A percentile compares a stretch with the other conserved stretches of the same genome.
Conservation (phyloP, 352 stramenopile species). For the Phytophthora foliorum region DNA sequence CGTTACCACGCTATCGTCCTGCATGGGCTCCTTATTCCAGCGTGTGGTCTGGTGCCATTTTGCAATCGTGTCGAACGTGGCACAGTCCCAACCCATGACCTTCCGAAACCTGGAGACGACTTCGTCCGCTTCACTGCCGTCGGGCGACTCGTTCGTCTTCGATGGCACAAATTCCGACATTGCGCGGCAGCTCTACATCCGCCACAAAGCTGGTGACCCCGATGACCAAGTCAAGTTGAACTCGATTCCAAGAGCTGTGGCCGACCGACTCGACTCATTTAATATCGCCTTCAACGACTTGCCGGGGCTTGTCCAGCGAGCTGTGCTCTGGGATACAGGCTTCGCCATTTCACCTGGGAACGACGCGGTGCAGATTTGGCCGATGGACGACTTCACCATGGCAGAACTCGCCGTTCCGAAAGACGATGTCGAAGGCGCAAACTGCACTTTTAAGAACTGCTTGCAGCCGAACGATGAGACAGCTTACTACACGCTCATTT, state of each 20-base stretch:
- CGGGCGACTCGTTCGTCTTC: constrained; percentile 26
- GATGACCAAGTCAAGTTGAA: constrained; percentile 11
- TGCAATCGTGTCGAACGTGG: neutral
- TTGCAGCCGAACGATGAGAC: constrained; percentile 25
- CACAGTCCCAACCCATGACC: neutral
- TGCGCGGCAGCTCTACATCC: constrained; percentile 41
- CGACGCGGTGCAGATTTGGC: constrained; percentile 32
- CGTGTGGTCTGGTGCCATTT: neutral
- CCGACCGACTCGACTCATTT: constrained; percentile 17
- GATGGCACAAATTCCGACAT: constrained; percentile 47
- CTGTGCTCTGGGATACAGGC: constrained; percentile 49
- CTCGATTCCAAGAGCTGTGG: constrained; percentile 17
- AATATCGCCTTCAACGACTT: constrained; percentile 29
- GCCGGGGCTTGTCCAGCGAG: constrained; percentile 40
- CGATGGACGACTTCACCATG: constrained; percentile 32
- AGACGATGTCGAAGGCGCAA: constrained; percentile 10
- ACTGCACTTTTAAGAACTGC: constrained; percentile 40
- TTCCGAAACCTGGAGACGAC: neutral
- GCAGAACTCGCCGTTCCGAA: constrained; percentile 33
- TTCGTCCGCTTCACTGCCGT: constrained; percentile 4
- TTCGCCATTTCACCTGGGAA: constrained; percentile 30
- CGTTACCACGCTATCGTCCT: constrained; percentile 2
- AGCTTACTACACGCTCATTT: constrained; percentile 31
- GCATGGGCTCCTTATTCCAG: constrained; percentile 5
- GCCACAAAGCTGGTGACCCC: constrained; percentile 20